These are phyloP conservation scores for Ramaria rubella DNA, from an alignment of 768 basidiomycete species.

Conservation along the genomic window DNA sequence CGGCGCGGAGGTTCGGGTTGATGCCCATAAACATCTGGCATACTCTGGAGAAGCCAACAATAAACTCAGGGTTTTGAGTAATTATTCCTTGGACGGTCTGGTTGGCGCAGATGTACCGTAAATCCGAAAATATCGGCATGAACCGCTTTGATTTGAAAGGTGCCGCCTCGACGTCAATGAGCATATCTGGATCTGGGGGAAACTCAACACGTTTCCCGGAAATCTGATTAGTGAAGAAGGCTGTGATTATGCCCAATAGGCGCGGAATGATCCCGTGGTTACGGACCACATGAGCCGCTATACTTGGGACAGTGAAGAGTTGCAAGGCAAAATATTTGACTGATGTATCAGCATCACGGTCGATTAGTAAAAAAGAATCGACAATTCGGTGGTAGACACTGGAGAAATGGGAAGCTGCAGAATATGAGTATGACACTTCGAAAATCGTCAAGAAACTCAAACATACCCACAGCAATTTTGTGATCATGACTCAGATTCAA, in stretches of 20 bases:
- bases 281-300: slow-evolving; percentile 71
- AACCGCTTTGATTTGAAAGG: slow-evolving; percentile 95
- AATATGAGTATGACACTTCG: slow-evolving; percentile 5
- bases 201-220: slow-evolving; percentile 57
- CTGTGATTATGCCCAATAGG: slow-evolving; percentile 75
- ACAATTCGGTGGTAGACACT: slow-evolving; percentile 80
- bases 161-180: slow-evolving; percentile 73
- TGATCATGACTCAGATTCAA: slow-evolving; percentile 66
- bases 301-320: slow-evolving; percentile 85
- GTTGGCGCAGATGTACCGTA: slow-evolving; percentile 80
- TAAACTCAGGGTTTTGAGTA: slow-evolving; percentile 56
- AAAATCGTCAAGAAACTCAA: not conserved
- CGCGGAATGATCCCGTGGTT: slow-evolving; percentile 68
- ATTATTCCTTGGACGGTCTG: slow-evolving; percentile 75
- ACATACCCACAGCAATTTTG: slow-evolving; percentile 73
- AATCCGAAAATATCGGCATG: slow-evolving; percentile 89
- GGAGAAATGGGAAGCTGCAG: slow-evolving; percentile 73
- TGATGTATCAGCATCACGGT: slow-evolving; percentile 91
- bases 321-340: slow-evolving; percentile 92
- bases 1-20: slow-evolving; percentile 83
- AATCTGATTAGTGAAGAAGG: slow-evolving; percentile 93
- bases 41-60: slow-evolving; percentile 65
- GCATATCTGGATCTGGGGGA: slow-evolving; percentile 26
- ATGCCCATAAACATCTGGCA: slow-evolving; percentile 91
- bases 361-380: slow-evolving; percentile 85